A percentile compares a stretch with the other conserved stretches of the same genome.
Conservation (phyloP, 192 early-diverging fungal genomes). For the Backusella tarrabulga region DNA sequence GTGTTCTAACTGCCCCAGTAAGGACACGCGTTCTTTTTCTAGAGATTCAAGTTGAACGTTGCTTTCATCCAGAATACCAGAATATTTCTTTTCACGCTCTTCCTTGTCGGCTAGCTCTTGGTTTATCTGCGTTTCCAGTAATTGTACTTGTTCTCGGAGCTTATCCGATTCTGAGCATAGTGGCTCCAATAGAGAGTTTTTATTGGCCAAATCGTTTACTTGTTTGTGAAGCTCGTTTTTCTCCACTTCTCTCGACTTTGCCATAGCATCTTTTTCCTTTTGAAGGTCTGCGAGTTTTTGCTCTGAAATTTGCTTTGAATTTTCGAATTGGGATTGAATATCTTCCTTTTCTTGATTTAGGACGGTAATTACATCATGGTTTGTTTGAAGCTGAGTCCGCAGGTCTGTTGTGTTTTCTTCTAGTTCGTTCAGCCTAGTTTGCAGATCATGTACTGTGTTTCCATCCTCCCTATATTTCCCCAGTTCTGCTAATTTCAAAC, state of each 20-base stretch:
- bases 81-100: neutral
- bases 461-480: neutral
- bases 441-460: neutral
- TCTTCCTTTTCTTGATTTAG: neutral
- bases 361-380: neutral
- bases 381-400: neutral
- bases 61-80: neutral
- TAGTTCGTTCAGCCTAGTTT: neutral
- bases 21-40: neutral
- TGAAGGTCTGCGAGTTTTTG: neutral
- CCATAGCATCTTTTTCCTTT: neutral
- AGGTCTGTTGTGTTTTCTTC: neutral
- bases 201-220: neutral
- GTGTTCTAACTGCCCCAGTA: neutral
- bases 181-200: neutral
- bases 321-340: neutral
- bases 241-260: neutral
- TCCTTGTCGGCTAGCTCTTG: neutral
- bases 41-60: neutral
- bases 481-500: neutral
- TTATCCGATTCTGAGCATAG: conserved; percentile 4
- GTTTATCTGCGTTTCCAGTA: neutral
- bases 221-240: neutral
- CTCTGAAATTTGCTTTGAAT: neutral
- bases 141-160: neutral